Conservation (phyloP, 2,329 filamentous ascomycete species). For the Aspergillus clavatus region DNA sequence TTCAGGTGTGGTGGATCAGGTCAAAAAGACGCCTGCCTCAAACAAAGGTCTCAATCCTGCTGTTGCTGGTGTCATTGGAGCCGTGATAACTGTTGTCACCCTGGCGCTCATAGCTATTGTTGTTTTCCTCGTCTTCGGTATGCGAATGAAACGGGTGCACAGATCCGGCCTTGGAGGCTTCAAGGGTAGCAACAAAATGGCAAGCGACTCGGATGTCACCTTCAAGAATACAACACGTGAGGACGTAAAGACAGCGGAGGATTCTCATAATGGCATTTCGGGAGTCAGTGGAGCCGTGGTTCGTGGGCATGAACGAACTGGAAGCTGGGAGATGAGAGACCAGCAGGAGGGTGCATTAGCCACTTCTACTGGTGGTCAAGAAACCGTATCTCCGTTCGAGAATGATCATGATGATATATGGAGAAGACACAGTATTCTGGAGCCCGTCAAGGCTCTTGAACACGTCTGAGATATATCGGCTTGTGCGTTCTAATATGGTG, state of each 20-base stretch:
- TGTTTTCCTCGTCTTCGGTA: slow-evolving; percentile 41
- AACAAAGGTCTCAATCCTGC: slow-evolving; percentile 36
- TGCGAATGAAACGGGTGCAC: slow-evolving; percentile 42
- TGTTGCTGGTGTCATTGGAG: slow-evolving; percentile 54
- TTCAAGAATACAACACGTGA: slow-evolving; percentile 40
- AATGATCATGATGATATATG: slow-evolving; percentile 40
- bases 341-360: slow-evolving; percentile 24
- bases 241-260: slow-evolving; percentile 30
- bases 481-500: background rate
- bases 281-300: slow-evolving; percentile 15
- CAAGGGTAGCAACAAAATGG: slow-evolving; percentile 52
- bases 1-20: slow-evolving; percentile 33
- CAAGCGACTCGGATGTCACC: slow-evolving; percentile 50
- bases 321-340: slow-evolving; percentile 54
- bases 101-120: slow-evolving; percentile 40
- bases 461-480: slow-evolving; percentile 39
- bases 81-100: slow-evolving; percentile 47
- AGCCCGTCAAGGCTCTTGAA: slow-evolving; percentile 46
- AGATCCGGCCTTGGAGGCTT: slow-evolving; percentile 49
- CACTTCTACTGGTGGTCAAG: slow-evolving; percentile 12
- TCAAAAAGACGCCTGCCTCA: background rate
- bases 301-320: slow-evolving; percentile 49
- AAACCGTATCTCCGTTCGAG: slow-evolving; percentile 40
- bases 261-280: slow-evolving; percentile 21
- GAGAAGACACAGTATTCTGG: slow-evolving; percentile 32